A percentile compares a stretch with the other conserved stretches of the same genome.
phyloP scores from a whole-genome alignment of 441 rosid species.

The Euphorbia celastroides region DNA sequence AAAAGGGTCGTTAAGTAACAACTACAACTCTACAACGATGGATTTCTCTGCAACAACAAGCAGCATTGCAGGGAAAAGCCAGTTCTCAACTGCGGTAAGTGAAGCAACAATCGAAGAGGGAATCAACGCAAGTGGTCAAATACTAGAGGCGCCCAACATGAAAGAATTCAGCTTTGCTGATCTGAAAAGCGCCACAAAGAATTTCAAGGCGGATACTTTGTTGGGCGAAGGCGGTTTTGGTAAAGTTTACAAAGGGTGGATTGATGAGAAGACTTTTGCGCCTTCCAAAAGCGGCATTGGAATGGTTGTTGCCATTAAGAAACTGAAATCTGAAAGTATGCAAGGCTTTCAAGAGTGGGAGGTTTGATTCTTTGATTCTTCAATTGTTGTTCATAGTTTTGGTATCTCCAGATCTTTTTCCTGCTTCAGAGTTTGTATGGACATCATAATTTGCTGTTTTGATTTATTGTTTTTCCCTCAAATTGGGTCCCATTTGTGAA shows the following conservation, averaged over 20 bases:
- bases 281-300: slow-evolving; percentile 44
- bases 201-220: slow-evolving; percentile 53
- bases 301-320: slow-evolving; percentile 75
- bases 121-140: slow-evolving; percentile 29
- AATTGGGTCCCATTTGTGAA: slow-evolving; percentile 18
- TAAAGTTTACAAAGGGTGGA: slow-evolving; percentile 85
- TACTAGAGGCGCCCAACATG: slow-evolving; percentile 42
- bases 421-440: slow-evolving; percentile 6
- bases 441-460: slow-evolving; percentile 2
- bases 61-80: slow-evolving; percentile 37
- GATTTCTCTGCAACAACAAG: slow-evolving; percentile 31
- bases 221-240: slow-evolving; percentile 98
- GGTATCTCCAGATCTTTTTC: not conserved
- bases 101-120: slow-evolving; percentile 23
- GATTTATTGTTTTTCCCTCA: slow-evolving; percentile 12
- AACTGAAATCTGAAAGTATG: slow-evolving; percentile 68
- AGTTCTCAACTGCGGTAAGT: slow-evolving; percentile 43
- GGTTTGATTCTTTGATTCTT: slow-evolving; percentile 32
- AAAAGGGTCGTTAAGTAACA: slow-evolving; percentile 25
- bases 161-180: slow-evolving; percentile 66
- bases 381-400: slow-evolving; percentile 1
- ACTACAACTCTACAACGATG: slow-evolving; percentile 23
- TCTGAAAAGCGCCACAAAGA: slow-evolving; percentile 60
- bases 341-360: slow-evolving; percentile 95
- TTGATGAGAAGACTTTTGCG: slow-evolving; percentile 55